These are phyloP conservation scores for Globisporangium spinosum DNA, from an alignment of 352 stramenopile species.

Conservation along the genomic window DNA sequence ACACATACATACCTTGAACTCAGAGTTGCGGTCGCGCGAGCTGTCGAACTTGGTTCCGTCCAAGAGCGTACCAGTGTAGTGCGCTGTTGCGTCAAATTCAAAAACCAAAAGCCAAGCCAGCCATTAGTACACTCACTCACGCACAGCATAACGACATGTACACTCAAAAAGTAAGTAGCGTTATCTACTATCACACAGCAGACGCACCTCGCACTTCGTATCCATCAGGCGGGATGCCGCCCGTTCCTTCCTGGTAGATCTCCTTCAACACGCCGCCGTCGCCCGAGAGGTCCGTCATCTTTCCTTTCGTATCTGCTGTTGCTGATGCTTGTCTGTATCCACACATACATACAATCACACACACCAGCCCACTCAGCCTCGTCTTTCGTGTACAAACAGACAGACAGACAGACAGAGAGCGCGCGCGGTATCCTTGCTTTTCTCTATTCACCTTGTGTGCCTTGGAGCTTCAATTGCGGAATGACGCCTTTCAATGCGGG, in stretches of 20 bases:
- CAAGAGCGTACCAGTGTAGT: constrained; percentile 95
- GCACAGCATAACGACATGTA: not conserved
- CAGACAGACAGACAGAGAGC: too few relatives aligned
- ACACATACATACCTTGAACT: constrained; percentile 65
- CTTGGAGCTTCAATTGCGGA: constrained; percentile 13
- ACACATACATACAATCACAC: not conserved
- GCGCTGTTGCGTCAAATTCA: constrained; percentile 42
- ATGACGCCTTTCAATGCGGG: constrained; percentile 1
- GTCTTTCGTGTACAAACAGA: not conserved
- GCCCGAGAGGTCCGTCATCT: constrained; percentile 71
- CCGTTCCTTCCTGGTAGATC: constrained; percentile 85
- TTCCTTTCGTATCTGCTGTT: constrained; percentile 11
- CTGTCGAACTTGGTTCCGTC: constrained; percentile 95
- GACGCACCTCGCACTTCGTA: constrained; percentile 71
- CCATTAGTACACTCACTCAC: not conserved
- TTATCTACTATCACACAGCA: not conserved
- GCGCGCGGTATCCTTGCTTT: not conserved
- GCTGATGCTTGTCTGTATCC: not conserved
- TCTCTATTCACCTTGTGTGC: not conserved
- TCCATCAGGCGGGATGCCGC: constrained; percentile 71
- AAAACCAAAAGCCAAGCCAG: not conserved
- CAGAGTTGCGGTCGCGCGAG: constrained; percentile 83
- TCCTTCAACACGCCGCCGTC: constrained; percentile 92
- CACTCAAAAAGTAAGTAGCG: not conserved
- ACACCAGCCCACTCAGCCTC: not conserved